Conservation (phyloP, 2,329 filamentous ascomycete species). For the Aureobasidium sp. region DNA sequence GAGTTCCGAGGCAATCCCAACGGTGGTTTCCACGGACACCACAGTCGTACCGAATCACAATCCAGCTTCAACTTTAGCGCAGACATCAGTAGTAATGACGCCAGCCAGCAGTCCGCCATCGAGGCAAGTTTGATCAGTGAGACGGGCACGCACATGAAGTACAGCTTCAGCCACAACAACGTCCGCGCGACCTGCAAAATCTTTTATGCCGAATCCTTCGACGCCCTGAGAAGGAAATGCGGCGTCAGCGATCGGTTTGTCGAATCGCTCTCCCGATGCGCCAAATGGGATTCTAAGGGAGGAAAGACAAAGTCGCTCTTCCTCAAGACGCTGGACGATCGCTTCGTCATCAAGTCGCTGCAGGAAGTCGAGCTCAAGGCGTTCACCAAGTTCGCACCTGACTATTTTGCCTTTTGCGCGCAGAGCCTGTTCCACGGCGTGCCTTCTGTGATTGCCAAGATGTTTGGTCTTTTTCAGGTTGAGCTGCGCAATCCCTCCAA, state of each 20-base stretch:
- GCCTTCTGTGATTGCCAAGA: slow-evolving; percentile 95
- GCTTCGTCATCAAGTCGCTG: slow-evolving; percentile 85
- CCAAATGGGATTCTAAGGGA: slow-evolving; percentile 97
- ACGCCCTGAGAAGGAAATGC: slow-evolving; percentile 86
- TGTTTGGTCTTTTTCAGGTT: slow-evolving; percentile 97
- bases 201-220: slow-evolving; percentile 96
- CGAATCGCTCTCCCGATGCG: slow-evolving; percentile 87
- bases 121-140: slow-evolving; percentile 78
- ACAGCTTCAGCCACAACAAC: slow-evolving; percentile 89
- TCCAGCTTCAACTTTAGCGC: slow-evolving; percentile 17
- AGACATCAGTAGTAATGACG: slow-evolving; percentile 8
- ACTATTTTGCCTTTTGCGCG: slow-evolving; percentile 96
- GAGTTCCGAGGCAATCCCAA: slow-evolving; percentile 42
- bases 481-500: slow-evolving; percentile 92
- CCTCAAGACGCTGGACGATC: slow-evolving; percentile 89
- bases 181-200: slow-evolving; percentile 97
- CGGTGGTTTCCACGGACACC: slow-evolving; percentile 18
- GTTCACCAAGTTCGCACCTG: slow-evolving; percentile 90
- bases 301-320: slow-evolving; percentile 98
- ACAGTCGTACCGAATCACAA: slow-evolving; percentile 22
- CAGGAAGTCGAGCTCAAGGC: slow-evolving; percentile 88
- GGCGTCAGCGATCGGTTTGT: slow-evolving; percentile 90
- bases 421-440: slow-evolving; percentile 89
- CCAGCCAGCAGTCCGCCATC: slow-evolving; percentile 59
- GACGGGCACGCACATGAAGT: slow-evolving; percentile 89